Evolutionary conservation across 2,329 filamentous ascomycete genomes (phyloP).

Genomic region (Dactylellina drechsleri): DNA sequence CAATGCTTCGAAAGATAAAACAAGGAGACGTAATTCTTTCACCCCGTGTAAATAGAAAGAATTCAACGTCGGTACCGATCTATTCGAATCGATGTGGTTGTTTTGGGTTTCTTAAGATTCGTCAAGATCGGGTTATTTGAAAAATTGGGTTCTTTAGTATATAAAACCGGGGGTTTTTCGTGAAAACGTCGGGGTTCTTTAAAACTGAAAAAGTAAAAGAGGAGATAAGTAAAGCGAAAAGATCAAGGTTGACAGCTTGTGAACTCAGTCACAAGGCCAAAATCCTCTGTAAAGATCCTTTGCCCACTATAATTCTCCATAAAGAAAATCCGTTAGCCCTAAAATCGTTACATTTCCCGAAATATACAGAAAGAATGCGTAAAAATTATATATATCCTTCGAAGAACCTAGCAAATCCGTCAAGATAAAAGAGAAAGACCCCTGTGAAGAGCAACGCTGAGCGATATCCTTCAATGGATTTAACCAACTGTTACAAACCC

Average conservation of each 20-base stretch:
- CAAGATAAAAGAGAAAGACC: background rate
- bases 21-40: conserved; percentile 51
- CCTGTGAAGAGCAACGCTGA: background rate
- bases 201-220: conserved; percentile 37
- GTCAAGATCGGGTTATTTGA: conserved; percentile 51
- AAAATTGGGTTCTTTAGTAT: conserved; percentile 34
- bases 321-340: conserved; percentile 52
- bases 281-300: conserved; percentile 8
- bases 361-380: conserved; percentile 44
- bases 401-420: conserved; percentile 25
- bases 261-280: conserved; percentile 21
- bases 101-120: conserved; percentile 52
- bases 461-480: conserved; percentile 1
- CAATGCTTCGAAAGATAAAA: conserved; percentile 35
- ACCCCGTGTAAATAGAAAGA: conserved; percentile 52
- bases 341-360: conserved; percentile 50
- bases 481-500: background rate
- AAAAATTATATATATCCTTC: conserved; percentile 19
- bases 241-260: conserved; percentile 14
- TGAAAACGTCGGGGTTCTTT: conserved; percentile 19
- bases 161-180: conserved; percentile 35
- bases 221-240: conserved; percentile 31
- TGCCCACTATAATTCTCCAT: conserved; percentile 36
- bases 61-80: conserved; percentile 51
- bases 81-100: conserved; percentile 44